Percentiles rank a stretch among this genome's conserved stretches.
Conservation (phyloP, 495 filamentous ascomycete species). For the Xylaria flabelliformis region DNA sequence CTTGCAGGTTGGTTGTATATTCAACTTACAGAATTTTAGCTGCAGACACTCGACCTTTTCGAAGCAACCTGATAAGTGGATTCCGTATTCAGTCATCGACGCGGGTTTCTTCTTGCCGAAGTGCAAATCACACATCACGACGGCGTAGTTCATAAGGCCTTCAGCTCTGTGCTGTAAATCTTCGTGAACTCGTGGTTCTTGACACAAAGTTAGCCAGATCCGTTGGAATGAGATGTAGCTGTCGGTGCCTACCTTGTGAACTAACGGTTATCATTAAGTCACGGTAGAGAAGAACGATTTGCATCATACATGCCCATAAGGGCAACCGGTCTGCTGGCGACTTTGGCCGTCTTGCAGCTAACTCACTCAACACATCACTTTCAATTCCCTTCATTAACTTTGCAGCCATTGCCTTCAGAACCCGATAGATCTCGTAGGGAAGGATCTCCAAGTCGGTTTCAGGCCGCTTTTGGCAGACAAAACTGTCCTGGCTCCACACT, state of each 20-base stretch:
- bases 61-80: constrained; percentile 13
- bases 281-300: constrained; percentile 42
- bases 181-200: constrained; percentile 19
- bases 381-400: constrained; percentile 38
- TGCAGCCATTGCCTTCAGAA: constrained; percentile 34
- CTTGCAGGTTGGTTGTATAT: neutral
- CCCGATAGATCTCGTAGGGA: constrained; percentile 33
- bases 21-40: constrained; percentile 33
- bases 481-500: constrained; percentile 41
- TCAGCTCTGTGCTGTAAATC: constrained; percentile 20
- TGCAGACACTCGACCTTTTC: constrained; percentile 16
- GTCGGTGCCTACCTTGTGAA: constrained; percentile 32
- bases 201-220: constrained; percentile 27
- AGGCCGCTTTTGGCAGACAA: constrained; percentile 31
- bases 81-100: constrained; percentile 31
- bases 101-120: constrained; percentile 43
- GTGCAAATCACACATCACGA: constrained; percentile 42
- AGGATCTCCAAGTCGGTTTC: constrained; percentile 29
- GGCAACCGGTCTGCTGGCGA: constrained; percentile 38
- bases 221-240: neutral
- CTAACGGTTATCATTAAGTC: constrained; percentile 29
- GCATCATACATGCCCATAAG: constrained; percentile 42
- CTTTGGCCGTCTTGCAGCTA: constrained; percentile 34
- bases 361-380: constrained; percentile 31
- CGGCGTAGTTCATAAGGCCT: constrained; percentile 34